These are phyloP conservation scores for Lachancea waltii DNA, from an alignment of 805 yeast genomes.

Conservation along the genomic window DNA sequence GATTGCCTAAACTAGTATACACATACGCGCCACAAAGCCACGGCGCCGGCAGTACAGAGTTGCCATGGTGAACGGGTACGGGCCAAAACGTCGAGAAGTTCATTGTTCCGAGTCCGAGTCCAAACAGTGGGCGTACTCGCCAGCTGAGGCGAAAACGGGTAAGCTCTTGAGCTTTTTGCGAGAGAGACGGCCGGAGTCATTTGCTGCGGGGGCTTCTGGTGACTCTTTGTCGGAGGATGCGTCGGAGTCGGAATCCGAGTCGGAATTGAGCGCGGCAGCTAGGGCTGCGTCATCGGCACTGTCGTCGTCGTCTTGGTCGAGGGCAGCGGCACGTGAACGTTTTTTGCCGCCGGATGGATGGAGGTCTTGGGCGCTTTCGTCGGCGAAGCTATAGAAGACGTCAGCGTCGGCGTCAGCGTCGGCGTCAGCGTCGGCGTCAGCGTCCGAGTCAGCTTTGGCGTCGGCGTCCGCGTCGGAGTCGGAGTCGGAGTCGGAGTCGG, in stretches of 20 bases:
- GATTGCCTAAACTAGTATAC: not conserved
- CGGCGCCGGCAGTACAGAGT: too few relatives aligned
- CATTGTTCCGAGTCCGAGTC: constrained; percentile 51
- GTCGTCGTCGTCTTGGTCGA: constrained; percentile 29
- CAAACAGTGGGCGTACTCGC: constrained; percentile 71
- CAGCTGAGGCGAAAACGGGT: constrained; percentile 85
- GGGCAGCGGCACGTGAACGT: constrained; percentile 29
- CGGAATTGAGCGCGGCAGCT: constrained; percentile 12
- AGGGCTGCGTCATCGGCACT: constrained; percentile 23
- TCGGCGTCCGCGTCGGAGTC: constrained; percentile 32
- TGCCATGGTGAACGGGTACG: not conserved
- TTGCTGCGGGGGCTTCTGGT: too few relatives aligned
- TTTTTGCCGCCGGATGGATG: constrained; percentile 30
- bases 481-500: constrained; percentile 20
- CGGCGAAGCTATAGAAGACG: constrained; percentile 27
- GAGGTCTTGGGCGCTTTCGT: constrained; percentile 19
- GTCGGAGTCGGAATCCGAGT: constrained; percentile 8
- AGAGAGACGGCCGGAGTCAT: constrained; percentile 20
- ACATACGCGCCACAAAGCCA: too few relatives aligned
- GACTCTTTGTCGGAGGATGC: constrained; percentile 15
- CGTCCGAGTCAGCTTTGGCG: constrained; percentile 34
- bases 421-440: constrained; percentile 32
- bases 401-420: constrained; percentile 34
- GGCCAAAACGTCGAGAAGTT: not conserved
- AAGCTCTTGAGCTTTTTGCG: constrained; percentile 41